Evolutionary conservation across 371 early-diverging fungal species (phyloP), one percentile per base, ranked within the genome.

Genomic region (Phascolomyces articulosus): DNA sequence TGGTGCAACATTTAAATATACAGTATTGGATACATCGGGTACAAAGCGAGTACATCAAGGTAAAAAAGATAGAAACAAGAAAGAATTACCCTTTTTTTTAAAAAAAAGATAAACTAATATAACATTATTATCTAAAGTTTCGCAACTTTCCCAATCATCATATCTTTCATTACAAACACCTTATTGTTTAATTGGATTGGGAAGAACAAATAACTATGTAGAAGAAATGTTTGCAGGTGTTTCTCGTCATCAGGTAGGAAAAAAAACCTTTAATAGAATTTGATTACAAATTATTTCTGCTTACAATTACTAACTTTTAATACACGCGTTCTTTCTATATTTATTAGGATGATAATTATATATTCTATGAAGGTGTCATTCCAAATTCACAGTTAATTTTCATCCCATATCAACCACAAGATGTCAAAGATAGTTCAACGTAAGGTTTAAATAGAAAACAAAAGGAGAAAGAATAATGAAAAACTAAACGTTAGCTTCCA

Each of bases 141-240:
- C 91, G 0, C 97, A 96, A 72, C 73, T 91, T 29, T 84, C 94
- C 1, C 94, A 94, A 65, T 82, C 93, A 3, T 83, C 87, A 9
- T 95, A 95, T 74, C 67, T 87, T 40, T 68, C 91, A 1, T 72
- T 95, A 10, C 85, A 86, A n/a, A 86, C 92, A n/a, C 96, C 96
- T 0, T 94, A 94, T 47, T 85, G 86, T 23, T 77, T 94, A 4
- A 87, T 95, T 67, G 97, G 97, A 6, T 84, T 97, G 4, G 96
- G 96, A 0, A 77, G 97, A 63, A 97, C 96, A 2, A 97, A 96
- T 75, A 96, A 96, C 64, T 96, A 97, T 76, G 91, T 97, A 3
- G 95, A 96, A 65, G 90, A 91, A 58, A 80, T 97, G 74, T 92
- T 91, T 73, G 96, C 95, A 0, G 97, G 96, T 3, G 85, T 90